A percentile compares a stretch with the other conserved stretches of the same genome.
Evolutionary conservation across 805 yeast species (phyloP).

Genomic region (Ogataea naganishii): DNA sequence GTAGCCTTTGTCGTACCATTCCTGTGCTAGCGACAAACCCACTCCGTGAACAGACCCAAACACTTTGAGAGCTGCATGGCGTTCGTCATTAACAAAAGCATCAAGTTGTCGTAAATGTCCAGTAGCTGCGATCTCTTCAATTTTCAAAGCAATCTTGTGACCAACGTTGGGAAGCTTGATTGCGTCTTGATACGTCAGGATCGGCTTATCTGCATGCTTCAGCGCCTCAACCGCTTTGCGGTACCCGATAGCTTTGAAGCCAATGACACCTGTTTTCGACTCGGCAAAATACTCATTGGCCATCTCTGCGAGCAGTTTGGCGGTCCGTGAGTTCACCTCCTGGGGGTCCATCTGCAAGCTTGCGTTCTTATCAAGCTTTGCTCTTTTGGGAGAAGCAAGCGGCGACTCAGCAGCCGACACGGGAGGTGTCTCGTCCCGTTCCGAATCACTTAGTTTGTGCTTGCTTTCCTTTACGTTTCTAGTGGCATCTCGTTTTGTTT

Average conservation of each 20-base stretch:
- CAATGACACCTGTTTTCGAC: constrained; percentile 20
- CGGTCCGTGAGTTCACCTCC: constrained; percentile 21
- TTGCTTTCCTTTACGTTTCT: not conserved
- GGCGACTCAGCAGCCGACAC: too few relatives aligned
- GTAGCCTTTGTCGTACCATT: constrained; percentile 30
- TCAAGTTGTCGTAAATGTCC: constrained; percentile 17
- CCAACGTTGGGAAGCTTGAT: constrained; percentile 31
- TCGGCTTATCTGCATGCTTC: constrained; percentile 16
- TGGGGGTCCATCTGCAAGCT: constrained; percentile 2
- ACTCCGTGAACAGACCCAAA: constrained; percentile 41
- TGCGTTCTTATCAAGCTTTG: constrained; percentile 3
- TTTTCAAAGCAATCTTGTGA: constrained; percentile 29
- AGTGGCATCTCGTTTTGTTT: not conserved
- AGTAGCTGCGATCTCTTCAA: constrained; percentile 36
- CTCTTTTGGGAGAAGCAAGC: not conserved
- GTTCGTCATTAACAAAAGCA: constrained; percentile 12
- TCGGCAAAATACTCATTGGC: constrained; percentile 20
- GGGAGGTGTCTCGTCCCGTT: constrained; percentile 1
- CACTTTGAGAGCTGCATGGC: constrained; percentile 16
- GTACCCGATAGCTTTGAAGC: constrained; percentile 32
- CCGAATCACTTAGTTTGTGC: not conserved
- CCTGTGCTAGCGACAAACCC: constrained; percentile 32
- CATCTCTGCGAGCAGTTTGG: constrained; percentile 23
- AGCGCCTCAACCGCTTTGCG: constrained; percentile 33
- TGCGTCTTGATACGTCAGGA: constrained; percentile 31